These are phyloP conservation scores for Ustilago tritici DNA, from an alignment of 1,284 basidiomycete species.

Conservation along the genomic window DNA sequence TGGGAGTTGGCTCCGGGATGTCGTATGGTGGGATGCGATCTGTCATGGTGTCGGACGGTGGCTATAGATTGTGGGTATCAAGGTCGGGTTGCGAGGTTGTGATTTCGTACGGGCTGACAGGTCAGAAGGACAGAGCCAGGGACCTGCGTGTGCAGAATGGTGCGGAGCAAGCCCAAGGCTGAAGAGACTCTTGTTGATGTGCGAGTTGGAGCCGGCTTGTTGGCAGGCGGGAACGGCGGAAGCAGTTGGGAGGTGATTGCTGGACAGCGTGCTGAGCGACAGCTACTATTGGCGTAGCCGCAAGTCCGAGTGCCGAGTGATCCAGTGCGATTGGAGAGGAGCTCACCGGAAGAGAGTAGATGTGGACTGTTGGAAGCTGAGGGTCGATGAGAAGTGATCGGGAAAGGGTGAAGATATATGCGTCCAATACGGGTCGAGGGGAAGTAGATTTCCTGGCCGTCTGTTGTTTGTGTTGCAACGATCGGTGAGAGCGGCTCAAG, in stretches of 20 bases:
- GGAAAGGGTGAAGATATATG: not conserved
- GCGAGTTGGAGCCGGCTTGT: slow-evolving; percentile 19
- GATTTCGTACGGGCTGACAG: not conserved
- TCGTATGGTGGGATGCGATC: slow-evolving; percentile 48
- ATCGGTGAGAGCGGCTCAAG: not conserved
- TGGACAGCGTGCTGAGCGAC: slow-evolving; percentile 4
- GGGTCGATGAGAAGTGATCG: not conserved
- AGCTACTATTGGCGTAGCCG: not conserved
- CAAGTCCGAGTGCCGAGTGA: not conserved
- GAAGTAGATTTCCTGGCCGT: no score
- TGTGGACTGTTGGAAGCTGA: not conserved
- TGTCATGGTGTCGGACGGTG: slow-evolving; percentile 12
- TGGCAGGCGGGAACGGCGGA: slow-evolving; percentile 15
- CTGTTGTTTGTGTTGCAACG: no score
- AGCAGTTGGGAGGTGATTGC: not conserved
- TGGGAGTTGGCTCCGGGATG: slow-evolving; percentile 39
- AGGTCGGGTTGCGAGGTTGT: not conserved
- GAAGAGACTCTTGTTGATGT: not conserved
- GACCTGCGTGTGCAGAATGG: slow-evolving; percentile 52
- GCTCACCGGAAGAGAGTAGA: not conserved
- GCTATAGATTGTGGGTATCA: not conserved
- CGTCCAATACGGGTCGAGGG: not conserved
- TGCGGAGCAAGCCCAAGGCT: slow-evolving; percentile 27
- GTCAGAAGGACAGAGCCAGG: slow-evolving; percentile 2
- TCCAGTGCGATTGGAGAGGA: not conserved